Conservation (phyloP, 176 grass and related monocot species). For the Thinopyrum elongatum region DNA sequence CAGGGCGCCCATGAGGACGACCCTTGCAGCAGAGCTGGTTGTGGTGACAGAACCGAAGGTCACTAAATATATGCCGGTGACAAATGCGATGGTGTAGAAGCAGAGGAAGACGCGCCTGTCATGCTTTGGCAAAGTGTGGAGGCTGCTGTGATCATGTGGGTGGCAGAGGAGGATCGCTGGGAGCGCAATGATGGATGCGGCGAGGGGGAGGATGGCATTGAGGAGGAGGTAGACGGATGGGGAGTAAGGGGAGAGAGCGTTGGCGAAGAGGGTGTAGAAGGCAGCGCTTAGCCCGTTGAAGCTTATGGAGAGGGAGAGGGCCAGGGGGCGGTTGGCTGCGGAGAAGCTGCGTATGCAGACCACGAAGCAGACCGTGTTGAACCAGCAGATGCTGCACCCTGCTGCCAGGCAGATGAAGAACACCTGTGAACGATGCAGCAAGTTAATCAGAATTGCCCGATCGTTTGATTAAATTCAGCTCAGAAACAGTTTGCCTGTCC, state of each 20-base stretch:
- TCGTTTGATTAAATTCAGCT: background rate
- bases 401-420: slow-evolving; percentile 78
- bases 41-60: slow-evolving; percentile 59
- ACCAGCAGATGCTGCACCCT: slow-evolving; percentile 95
- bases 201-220: slow-evolving; percentile 65
- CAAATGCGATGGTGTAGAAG: slow-evolving; percentile 69
- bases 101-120: slow-evolving; percentile 64
- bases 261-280: slow-evolving; percentile 65
- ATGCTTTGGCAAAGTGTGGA: slow-evolving; percentile 23
- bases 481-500: background rate
- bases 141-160: slow-evolving; percentile 28
- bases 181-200: slow-evolving; percentile 52
- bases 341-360: slow-evolving; percentile 84
- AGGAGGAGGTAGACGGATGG: slow-evolving; percentile 76
- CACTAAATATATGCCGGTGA: slow-evolving; percentile 73
- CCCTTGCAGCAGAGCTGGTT: slow-evolving; percentile 28
- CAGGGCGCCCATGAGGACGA: slow-evolving; percentile 64
- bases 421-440: slow-evolving; percentile 39
- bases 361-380: slow-evolving; percentile 98
- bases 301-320: slow-evolving; percentile 86
- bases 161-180: slow-evolving; percentile 55
- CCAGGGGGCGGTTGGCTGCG: slow-evolving; percentile 53
- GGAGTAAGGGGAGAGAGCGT: slow-evolving; percentile 43
- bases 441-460: background rate
- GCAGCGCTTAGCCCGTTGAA: slow-evolving; percentile 90